Percentiles rank a stretch among this genome's conserved stretches.
Evolutionary conservation across 768 basidiomycete species (phyloP).

Genomic region (Postia placenta): DNA sequence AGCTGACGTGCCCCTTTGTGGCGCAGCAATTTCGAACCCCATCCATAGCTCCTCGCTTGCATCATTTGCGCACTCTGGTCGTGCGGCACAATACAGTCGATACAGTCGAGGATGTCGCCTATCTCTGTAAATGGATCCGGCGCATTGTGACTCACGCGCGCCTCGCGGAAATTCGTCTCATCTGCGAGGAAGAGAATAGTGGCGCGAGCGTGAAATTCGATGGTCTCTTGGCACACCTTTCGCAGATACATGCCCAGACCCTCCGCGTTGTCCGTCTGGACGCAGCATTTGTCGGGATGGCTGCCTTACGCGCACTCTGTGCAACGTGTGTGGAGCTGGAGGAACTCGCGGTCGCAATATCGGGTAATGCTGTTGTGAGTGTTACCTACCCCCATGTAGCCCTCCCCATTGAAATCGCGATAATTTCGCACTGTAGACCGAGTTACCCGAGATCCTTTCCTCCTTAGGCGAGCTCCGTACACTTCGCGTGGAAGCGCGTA

Average conservation of each 20-base stretch:
- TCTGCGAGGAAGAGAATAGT: slow-evolving; percentile 20
- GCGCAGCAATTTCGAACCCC: slow-evolving; percentile 33
- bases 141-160: slow-evolving; percentile 30
- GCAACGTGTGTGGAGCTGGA: slow-evolving; percentile 29
- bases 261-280: neutral
- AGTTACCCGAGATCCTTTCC: too few relatives aligned
- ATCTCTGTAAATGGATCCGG: slow-evolving; percentile 37
- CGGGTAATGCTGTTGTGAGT: slow-evolving; percentile 29
- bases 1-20: neutral
- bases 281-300: slow-evolving; percentile 26
- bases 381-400: too few relatives aligned
- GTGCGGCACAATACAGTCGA: slow-evolving; percentile 16
- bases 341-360: slow-evolving; percentile 27
- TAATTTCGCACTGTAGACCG: too few relatives aligned
- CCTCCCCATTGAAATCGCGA: too few relatives aligned
- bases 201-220: slow-evolving; percentile 23
- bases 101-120: slow-evolving; percentile 20
- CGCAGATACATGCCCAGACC: slow-evolving; percentile 25
- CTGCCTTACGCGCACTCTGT: slow-evolving; percentile 25
- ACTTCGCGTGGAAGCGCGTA: neutral
- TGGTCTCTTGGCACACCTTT: slow-evolving; percentile 35
- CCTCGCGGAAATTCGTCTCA: slow-evolving; percentile 27
- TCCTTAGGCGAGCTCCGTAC: too few relatives aligned
- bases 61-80: slow-evolving; percentile 26
- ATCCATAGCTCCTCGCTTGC: slow-evolving; percentile 14